Percentiles rank a stretch among this genome's conserved stretches.
These are phyloP conservation scores for Quercus suber DNA, from an alignment of 306 rosid genomes.

Conservation along the genomic window DNA sequence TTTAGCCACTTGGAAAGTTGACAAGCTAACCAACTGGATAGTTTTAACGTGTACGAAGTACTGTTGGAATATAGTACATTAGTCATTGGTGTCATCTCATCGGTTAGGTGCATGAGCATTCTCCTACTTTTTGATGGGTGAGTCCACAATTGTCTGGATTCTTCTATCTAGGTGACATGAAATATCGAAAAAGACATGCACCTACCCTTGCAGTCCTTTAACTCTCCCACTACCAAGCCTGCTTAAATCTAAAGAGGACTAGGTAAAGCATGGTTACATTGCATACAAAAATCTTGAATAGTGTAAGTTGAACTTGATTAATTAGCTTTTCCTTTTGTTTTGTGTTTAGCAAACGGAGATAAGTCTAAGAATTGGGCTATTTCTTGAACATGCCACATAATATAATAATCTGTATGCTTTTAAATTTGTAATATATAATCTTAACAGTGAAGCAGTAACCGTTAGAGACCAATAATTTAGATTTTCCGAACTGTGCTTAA, in stretches of 20 bases:
- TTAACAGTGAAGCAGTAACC: no score
- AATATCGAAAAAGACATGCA: not conserved
- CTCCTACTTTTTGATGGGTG: not conserved
- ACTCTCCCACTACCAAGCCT: not conserved
- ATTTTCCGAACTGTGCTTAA: no score
- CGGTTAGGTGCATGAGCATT: not conserved
- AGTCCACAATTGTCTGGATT: conserved; percentile 1
- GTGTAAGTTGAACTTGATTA: not conserved
- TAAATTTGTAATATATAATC: no score
- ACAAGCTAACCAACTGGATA: not conserved
- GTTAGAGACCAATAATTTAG: no score
- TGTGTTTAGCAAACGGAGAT: no score
- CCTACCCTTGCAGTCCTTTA: not conserved
- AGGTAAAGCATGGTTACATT: not conserved
- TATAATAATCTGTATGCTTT: no score
- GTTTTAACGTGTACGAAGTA: not conserved
- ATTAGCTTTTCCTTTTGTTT: no score
- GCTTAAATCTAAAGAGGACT: not conserved
- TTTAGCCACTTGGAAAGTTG: not conserved
- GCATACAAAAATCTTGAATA: not conserved
- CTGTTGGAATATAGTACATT: not conserved
- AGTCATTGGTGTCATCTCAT: not conserved
- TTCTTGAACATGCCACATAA: no score
- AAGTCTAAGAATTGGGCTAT: no score
- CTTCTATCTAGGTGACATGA: not conserved